Evolutionary conservation across 345 rosid species (phyloP).

Genomic region (Anacardium occidentale): DNA sequence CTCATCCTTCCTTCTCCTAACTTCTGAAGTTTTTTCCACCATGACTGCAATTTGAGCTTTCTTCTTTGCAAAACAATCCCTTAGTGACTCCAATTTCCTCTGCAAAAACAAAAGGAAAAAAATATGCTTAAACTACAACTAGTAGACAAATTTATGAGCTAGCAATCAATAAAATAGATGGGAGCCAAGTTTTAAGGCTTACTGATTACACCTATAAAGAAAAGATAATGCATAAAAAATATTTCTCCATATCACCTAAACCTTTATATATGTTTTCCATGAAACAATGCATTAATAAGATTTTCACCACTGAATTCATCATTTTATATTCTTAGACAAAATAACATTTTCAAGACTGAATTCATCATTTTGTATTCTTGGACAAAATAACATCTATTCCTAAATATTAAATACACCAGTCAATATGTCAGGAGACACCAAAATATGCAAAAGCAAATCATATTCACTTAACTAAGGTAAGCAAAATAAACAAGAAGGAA

Average conservation of each 20-base stretch:
- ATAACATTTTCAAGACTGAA: neutral
- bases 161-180: neutral
- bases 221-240: neutral
- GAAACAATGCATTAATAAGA: neutral
- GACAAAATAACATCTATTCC: neutral
- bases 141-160: conserved; percentile 1
- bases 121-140: conserved; percentile 12
- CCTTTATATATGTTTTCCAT: neutral
- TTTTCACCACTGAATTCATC: neutral
- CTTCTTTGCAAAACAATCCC: conserved; percentile 56
- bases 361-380: neutral
- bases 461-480: neutral
- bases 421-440: neutral
- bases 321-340: neutral
- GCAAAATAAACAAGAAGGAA: neutral
- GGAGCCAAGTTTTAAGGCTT: neutral
- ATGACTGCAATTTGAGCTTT: conserved; percentile 63
- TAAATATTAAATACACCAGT: neutral
- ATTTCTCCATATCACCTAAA: neutral
- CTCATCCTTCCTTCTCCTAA: conserved; percentile 65
- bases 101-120: conserved; percentile 28
- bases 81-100: conserved; percentile 58
- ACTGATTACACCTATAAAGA: neutral
- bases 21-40: conserved; percentile 66
- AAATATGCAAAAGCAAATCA: neutral